Percentiles rank a stretch among this genome's conserved stretches.
Conservation (phyloP, 2,329 filamentous ascomycete genomes). For the Cladosporium sp. region DNA sequence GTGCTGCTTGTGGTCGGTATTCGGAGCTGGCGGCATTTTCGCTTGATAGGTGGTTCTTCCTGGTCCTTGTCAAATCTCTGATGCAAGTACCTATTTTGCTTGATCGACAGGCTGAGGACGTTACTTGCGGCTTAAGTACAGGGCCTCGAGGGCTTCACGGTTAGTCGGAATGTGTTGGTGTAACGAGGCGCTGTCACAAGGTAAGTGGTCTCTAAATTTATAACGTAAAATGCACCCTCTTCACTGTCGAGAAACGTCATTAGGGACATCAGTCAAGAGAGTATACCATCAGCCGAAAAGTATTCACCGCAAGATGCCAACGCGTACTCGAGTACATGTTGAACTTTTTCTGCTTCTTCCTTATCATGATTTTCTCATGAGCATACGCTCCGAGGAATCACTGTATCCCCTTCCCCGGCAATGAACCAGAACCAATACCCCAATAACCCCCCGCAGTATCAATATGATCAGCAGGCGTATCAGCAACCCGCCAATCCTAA, state of each 20-base stretch:
- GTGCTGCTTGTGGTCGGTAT: background rate
- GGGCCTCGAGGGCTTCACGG: too few relatives aligned
- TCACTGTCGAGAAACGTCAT: background rate
- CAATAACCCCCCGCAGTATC: background rate
- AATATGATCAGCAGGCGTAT: background rate
- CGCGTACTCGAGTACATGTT: too few relatives aligned
- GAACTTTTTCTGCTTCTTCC: too few relatives aligned
- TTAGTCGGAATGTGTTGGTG: conserved; percentile 8
- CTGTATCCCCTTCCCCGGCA: too few relatives aligned
- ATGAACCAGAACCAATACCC: background rate
- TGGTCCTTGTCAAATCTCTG: background rate
- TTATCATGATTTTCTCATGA: too few relatives aligned
- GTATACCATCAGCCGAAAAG: too few relatives aligned
- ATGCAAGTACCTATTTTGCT: background rate
- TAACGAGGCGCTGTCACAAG: conserved; percentile 1
- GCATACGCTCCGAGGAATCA: too few relatives aligned
- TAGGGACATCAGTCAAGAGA: too few relatives aligned
- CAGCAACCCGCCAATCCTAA: background rate
- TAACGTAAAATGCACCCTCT: background rate
- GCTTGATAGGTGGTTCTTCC: background rate
- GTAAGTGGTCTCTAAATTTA: background rate
- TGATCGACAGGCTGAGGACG: too few relatives aligned
- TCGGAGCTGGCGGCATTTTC: background rate
- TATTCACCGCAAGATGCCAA: too few relatives aligned
- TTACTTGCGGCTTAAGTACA: too few relatives aligned